Evolutionary conservation across 106 monocot species (phyloP), one percentile per base, ranked within the genome.

Genomic region (Amphibolis antarctica): DNA sequence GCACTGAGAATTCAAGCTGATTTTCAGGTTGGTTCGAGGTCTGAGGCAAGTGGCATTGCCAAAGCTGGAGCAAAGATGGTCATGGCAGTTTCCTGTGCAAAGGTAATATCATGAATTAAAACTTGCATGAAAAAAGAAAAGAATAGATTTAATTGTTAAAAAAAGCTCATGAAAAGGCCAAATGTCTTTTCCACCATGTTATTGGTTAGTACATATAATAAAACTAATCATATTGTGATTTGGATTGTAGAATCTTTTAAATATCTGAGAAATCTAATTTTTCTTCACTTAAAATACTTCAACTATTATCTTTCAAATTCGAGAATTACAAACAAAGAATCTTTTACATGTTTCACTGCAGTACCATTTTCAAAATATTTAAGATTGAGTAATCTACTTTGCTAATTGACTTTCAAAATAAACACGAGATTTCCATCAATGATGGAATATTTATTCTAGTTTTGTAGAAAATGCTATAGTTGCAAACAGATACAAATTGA

Each of bases 31-130:
- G 98, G 98, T 21, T 88, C 98, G 53, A 90, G 82, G 80, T 87
- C 98, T 53, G 98, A 99, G 64, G 82, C 98, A 53, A 77, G 71
- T 79, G 91, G 98, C 43, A 91, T 99, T 81, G 98, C 98, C 29
- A 99, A 99, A 77, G 87, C 98, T 74, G 91, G 98, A 63, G 98
- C 98, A 24, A 99, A 99, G 75, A 91, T 99, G 87, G 98, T 99
- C 19, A 99, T 99, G 98, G 98, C 98, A 17, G 98, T 99, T 71
- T 85, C 91, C 52, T 99, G 98, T 69, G 68, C 98, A 9, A 99
- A 99, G 90, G 98, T 92, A 44, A 46, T 47, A 61, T 0, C 27
- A 5, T 49, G 36, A 36, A 36, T 4, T 36, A 7, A 36, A 2
- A 36, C 48, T 49, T 14, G 15, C 15, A 49, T 49, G n/a, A 1